These are phyloP conservation scores for Ganoderma meredithae DNA, from an alignment of 1,284 basidiomycete species.

Conservation along the genomic window DNA sequence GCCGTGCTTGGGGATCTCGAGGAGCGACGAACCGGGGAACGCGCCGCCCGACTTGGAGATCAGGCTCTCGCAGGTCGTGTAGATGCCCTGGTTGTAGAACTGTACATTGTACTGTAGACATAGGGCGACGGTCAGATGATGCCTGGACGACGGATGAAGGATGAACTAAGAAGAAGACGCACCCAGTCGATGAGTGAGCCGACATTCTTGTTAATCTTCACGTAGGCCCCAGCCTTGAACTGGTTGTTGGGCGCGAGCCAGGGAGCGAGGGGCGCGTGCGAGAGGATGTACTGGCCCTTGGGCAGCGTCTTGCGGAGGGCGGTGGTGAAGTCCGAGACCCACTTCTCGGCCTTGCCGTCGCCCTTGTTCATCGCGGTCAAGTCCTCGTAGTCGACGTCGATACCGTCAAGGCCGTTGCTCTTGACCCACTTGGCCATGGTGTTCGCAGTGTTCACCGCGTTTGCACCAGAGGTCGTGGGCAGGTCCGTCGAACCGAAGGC, in stretches of 20 bases:
- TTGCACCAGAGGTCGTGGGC: conserved; percentile 53
- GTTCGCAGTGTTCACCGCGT: conserved; percentile 51
- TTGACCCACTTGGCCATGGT: conserved; percentile 51
- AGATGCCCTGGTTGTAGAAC: conserved; percentile 60
- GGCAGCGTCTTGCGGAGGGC: conserved; percentile 44
- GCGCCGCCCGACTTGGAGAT: conserved; percentile 45
- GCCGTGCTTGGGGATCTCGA: conserved; percentile 65
- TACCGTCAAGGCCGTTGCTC: conserved; percentile 52
- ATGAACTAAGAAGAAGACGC: conserved; percentile 18
- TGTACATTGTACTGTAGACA: conserved; percentile 53
- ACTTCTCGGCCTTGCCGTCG: conserved; percentile 47
- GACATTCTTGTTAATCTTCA: conserved; percentile 60
- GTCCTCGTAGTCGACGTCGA: conserved; percentile 68
- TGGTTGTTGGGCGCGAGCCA: conserved; percentile 57
- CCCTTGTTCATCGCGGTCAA: conserved; percentile 52
- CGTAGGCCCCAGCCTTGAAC: conserved; percentile 68
- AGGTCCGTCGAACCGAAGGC: conserved; percentile 58
- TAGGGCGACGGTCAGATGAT: neutral
- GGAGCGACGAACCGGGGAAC: conserved; percentile 47
- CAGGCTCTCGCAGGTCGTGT: conserved; percentile 61
- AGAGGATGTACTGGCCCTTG: conserved; percentile 44
- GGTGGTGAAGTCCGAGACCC: conserved; percentile 53
- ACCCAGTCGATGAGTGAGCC: conserved; percentile 55
- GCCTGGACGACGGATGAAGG: neutral
- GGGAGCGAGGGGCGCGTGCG: conserved; percentile 56